These are phyloP conservation scores for Cornus florida DNA, from an alignment of 148 eudicot species.

Conservation along the genomic window DNA sequence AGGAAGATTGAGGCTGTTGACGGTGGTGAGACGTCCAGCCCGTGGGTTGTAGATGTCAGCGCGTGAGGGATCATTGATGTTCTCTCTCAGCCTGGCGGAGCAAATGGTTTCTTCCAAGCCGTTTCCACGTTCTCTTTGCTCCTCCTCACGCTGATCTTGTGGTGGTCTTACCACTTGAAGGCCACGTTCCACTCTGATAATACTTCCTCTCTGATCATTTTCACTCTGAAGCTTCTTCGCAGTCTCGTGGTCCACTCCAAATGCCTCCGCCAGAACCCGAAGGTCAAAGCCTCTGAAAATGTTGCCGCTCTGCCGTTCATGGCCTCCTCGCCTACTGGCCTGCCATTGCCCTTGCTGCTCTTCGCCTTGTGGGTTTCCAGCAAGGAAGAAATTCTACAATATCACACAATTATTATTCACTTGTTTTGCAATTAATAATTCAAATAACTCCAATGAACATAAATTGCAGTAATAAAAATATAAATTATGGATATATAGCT, in stretches of 20 bases:
- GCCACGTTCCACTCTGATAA: constrained; percentile 42
- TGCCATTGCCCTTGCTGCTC: not conserved
- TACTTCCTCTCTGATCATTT: constrained; percentile 63
- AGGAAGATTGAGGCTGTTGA: constrained; percentile 68
- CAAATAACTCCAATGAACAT: too few relatives aligned
- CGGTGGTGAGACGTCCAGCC: constrained; percentile 57
- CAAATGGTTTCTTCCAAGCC: constrained; percentile 79
- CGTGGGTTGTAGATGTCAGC: constrained; percentile 72
- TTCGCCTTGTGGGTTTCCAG: constrained; percentile 57
- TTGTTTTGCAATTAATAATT: too few relatives aligned
- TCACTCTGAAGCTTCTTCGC: constrained; percentile 47
- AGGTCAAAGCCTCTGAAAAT: constrained; percentile 54
- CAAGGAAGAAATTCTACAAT: constrained; percentile 67
- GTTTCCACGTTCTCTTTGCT: constrained; percentile 23
- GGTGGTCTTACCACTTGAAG: constrained; percentile 62
- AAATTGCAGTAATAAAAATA: too few relatives aligned
- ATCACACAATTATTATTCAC: not conserved
- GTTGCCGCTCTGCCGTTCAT: constrained; percentile 31
- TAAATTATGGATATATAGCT: too few relatives aligned
- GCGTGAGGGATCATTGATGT: constrained; percentile 48
- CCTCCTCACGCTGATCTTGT: not conserved
- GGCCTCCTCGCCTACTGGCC: not conserved
- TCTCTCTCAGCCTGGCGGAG: constrained; percentile 37
- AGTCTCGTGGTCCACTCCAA: constrained; percentile 48
- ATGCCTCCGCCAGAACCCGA: constrained; percentile 40